Percentiles rank a stretch among this genome's conserved stretches.
Evolutionary conservation across 805 yeast genomes (phyloP).

Genomic region (Ogataea thermomethanolica): DNA sequence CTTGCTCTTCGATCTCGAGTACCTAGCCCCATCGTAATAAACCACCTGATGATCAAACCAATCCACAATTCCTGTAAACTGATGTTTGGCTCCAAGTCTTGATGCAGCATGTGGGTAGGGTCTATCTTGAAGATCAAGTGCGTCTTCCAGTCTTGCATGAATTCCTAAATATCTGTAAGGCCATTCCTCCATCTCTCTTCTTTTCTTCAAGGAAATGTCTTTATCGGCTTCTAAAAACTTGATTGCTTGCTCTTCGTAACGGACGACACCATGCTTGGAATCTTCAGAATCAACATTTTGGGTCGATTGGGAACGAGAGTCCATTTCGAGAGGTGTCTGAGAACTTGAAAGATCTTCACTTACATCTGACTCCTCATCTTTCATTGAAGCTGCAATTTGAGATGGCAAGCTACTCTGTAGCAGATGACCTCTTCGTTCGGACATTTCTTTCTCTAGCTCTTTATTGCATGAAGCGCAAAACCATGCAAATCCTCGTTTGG

Average conservation of each 20-base stretch:
- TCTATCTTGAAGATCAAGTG: constrained; percentile 70
- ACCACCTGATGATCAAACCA: constrained; percentile 63
- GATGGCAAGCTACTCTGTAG: constrained; percentile 29
- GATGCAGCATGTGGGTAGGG: constrained; percentile 81
- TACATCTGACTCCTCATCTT: constrained; percentile 3
- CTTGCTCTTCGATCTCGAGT: constrained; percentile 17
- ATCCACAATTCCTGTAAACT: constrained; percentile 60
- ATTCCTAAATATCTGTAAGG: constrained; percentile 74
- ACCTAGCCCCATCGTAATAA: constrained; percentile 48
- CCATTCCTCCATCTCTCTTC: constrained; percentile 72
- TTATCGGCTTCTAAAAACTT: constrained; percentile 49
- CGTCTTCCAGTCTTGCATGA: constrained; percentile 71
- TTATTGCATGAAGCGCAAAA: constrained; percentile 78
- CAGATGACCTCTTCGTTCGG: constrained; percentile 35
- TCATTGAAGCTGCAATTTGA: constrained; percentile 21
- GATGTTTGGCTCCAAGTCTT: constrained; percentile 70
- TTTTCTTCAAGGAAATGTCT: constrained; percentile 37
- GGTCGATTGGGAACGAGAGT: constrained; percentile 6
- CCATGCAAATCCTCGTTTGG: constrained; percentile 89
- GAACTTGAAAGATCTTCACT: constrained; percentile 3
- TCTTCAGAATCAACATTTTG: constrained; percentile 4
- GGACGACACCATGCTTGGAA: constrained; percentile 35
- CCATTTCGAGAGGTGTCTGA: constrained; percentile 5
- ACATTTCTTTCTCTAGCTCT: constrained; percentile 44
- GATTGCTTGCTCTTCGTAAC: constrained; percentile 55